Percentiles rank a stretch among this genome's conserved stretches.
Evolutionary conservation across 495 filamentous ascomycete species (phyloP).

Genomic region (Penicillium canescens): DNA sequence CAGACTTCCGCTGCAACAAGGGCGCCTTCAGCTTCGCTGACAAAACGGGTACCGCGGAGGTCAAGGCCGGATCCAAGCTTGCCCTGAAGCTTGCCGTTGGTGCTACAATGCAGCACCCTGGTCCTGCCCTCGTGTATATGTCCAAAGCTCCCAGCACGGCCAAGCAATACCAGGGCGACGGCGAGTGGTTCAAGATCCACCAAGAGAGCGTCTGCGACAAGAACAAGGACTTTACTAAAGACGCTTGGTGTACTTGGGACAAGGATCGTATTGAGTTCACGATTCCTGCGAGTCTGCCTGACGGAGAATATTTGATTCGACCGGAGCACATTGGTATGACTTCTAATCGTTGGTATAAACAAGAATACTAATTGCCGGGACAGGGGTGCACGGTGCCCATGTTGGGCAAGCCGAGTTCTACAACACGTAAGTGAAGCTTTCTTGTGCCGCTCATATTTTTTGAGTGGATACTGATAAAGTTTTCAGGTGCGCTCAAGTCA

Average conservation of each 20-base stretch:
- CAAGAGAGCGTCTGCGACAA: conserved; percentile 21
- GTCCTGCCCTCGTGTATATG: conserved; percentile 48
- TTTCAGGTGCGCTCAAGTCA: conserved; percentile 53
- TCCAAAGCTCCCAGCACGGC: conserved; percentile 45
- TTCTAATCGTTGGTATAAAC: no score
- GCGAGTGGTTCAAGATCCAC: conserved; percentile 52
- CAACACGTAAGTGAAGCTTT: neutral
- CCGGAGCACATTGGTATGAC: conserved; percentile 50
- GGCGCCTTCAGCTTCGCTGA: no score
- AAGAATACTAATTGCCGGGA: no score
- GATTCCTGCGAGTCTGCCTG: conserved; percentile 51
- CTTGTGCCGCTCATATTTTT: neutral
- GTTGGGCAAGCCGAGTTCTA: conserved; percentile 2
- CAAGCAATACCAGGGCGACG: conserved; percentile 36
- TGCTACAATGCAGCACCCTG: conserved; percentile 42
- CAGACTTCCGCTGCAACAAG: no score
- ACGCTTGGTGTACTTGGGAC: conserved; percentile 10
- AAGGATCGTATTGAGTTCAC: conserved; percentile 29
- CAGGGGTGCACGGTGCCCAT: neutral
- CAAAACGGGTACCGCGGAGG: no score
- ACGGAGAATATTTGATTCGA: conserved; percentile 61
- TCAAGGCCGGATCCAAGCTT: no score
- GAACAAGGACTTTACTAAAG: conserved; percentile 32
- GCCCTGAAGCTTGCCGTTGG: conserved; percentile 9
- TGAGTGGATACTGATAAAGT: neutral